Evolutionary conservation across 305 asterid genomes (phyloP).

Genomic region (Lippia alba): DNA sequence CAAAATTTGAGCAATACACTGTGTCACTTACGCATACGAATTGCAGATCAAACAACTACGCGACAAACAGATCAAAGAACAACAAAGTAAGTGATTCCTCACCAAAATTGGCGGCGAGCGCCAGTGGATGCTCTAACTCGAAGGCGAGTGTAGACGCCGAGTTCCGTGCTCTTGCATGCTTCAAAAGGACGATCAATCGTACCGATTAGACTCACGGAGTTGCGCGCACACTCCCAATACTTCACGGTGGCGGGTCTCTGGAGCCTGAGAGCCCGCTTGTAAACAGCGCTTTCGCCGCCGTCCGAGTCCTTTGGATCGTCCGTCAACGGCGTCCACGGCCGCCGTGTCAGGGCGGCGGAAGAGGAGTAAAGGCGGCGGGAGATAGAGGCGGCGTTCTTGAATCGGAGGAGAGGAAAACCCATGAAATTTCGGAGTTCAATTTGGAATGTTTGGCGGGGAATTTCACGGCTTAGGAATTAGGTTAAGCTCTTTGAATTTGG

Average conservation of each 20-base stretch:
- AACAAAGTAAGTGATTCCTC: slow-evolving; percentile 18
- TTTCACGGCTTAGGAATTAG: slow-evolving; percentile 32
- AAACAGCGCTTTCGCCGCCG: slow-evolving; percentile 52
- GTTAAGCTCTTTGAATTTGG: slow-evolving; percentile 26
- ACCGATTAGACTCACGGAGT: slow-evolving; percentile 81
- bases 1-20: slow-evolving; percentile 66
- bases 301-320: slow-evolving; percentile 34
- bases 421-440: slow-evolving; percentile 30
- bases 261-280: slow-evolving; percentile 62
- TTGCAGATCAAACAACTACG: slow-evolving; percentile 4
- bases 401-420: slow-evolving; percentile 36
- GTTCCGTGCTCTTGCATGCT: slow-evolving; percentile 25
- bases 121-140: slow-evolving; percentile 40
- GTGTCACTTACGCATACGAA: slow-evolving; percentile 34
- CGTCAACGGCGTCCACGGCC: slow-evolving; percentile 29
- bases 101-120: slow-evolving; percentile 39
- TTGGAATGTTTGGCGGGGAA: slow-evolving; percentile 17
- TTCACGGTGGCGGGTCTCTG: slow-evolving; percentile 69
- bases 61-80: background rate
- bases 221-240: slow-evolving; percentile 36
- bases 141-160: slow-evolving; percentile 57
- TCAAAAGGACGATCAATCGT: slow-evolving; percentile 40
- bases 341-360: slow-evolving; percentile 38
- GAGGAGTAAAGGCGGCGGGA: slow-evolving; percentile 42
- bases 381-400: slow-evolving; percentile 28